Evolutionary conservation across 1,284 basidiomycete species (phyloP).

Genomic region (Tilletiaria anomala): DNA sequence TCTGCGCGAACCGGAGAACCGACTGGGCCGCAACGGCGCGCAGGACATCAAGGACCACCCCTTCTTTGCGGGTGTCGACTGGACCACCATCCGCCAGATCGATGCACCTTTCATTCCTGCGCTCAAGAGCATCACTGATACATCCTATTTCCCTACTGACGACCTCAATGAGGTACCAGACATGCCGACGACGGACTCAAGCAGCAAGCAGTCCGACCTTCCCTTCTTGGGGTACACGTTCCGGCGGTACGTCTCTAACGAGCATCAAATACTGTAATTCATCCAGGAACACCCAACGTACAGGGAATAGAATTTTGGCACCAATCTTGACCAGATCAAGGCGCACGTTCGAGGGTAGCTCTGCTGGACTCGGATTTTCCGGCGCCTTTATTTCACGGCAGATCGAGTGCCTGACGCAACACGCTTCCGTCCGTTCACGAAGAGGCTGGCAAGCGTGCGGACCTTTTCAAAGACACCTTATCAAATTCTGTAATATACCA

Average conservation of each 20-base stretch:
- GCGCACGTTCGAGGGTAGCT: too few species aligned
- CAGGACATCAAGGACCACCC: constrained; percentile 84
- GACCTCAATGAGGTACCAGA: constrained; percentile 71
- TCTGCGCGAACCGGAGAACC: constrained; percentile 67
- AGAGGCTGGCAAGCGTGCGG: too few species aligned
- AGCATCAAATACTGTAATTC: too few species aligned
- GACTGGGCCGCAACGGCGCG: constrained; percentile 51
- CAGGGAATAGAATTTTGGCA: too few species aligned
- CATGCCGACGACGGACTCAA: constrained; percentile 35
- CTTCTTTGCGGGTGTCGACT: constrained; percentile 93
- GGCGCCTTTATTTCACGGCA: too few species aligned
- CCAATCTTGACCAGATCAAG: too few species aligned
- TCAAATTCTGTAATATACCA: too few species aligned
- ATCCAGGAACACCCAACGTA: too few species aligned
- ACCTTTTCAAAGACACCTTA: too few species aligned
- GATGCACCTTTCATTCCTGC: constrained; percentile 91
- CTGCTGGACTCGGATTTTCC: too few species aligned
- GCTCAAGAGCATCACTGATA: constrained; percentile 69
- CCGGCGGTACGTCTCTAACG: constrained; percentile 34
- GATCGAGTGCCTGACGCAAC: too few species aligned
- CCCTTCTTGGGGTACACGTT: constrained; percentile 37
- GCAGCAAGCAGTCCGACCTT: constrained; percentile 34
- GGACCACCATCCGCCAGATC: constrained; percentile 75
- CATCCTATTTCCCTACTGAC: constrained; percentile 92
- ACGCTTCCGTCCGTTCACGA: too few species aligned